A percentile compares a stretch with the other conserved stretches of the same genome.
phyloP scores from a whole-genome alignment of 345 rosid genomes.

The Eucalyptus cloeziana region DNA sequence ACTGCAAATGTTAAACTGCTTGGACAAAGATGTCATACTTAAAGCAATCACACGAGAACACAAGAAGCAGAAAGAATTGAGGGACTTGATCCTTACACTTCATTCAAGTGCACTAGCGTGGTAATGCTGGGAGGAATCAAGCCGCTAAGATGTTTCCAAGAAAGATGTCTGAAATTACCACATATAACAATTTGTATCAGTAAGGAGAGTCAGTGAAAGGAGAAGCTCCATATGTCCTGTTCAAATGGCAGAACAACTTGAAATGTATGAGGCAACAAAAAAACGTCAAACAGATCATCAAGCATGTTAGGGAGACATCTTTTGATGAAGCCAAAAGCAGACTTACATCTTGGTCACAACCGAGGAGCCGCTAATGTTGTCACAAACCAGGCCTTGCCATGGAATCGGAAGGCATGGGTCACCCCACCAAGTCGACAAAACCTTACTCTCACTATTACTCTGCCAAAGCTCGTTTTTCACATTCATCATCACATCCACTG shows the following conservation, averaged over 20 bases:
- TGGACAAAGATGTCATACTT: neutral
- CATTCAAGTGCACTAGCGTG: slow-evolving; percentile 14
- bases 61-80: neutral
- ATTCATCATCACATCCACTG: slow-evolving; percentile 22
- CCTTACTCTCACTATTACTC: slow-evolving; percentile 4
- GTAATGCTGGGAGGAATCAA: slow-evolving; percentile 19
- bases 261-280: neutral
- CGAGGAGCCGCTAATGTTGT: slow-evolving; percentile 2
- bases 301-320: neutral
- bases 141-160: slow-evolving; percentile 22
- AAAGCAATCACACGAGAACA: neutral
- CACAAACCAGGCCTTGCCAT: slow-evolving; percentile 47
- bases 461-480: slow-evolving; percentile 17
- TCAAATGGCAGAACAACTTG: neutral
- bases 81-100: slow-evolving; percentile 24
- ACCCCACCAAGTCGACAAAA: slow-evolving; percentile 46
- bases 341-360: slow-evolving; percentile 39
- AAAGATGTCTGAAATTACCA: slow-evolving; percentile 27
- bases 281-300: neutral
- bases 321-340: neutral
- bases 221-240: neutral
- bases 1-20: neutral
- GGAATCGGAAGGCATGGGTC: slow-evolving; percentile 50
- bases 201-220: neutral
- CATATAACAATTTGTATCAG: neutral